Conservation (phyloP, 345 rosid genomes). For the Gossypium mustelinum region DNA sequence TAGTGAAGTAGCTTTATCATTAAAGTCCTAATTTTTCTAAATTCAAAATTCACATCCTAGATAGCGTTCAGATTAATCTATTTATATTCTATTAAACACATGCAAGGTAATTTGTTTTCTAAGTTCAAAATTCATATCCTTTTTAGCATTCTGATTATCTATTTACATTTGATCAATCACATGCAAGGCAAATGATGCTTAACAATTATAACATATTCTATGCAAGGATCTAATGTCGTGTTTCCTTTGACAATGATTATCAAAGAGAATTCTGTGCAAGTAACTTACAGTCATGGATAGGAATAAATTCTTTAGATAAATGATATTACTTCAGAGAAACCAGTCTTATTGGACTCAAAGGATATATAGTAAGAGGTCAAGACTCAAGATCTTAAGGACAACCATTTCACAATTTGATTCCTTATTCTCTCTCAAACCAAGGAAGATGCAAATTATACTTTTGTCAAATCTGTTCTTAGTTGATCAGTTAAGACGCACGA, state of each 20-base stretch:
- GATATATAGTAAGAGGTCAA: background rate
- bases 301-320: background rate
- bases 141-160: background rate
- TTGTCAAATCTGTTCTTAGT: background rate
- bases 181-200: background rate
- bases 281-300: background rate
- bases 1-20: background rate
- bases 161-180: background rate
- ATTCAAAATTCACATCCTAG: background rate
- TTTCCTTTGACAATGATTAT: background rate
- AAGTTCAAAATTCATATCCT: background rate
- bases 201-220: background rate
- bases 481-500: background rate
- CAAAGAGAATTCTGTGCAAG: background rate
- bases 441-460: background rate
- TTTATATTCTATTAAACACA: background rate
- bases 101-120: background rate
- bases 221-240: background rate
- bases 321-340: background rate
- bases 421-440: slow-evolving; percentile 6
- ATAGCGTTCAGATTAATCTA: background rate
- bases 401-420: background rate
- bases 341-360: slow-evolving; percentile 2
- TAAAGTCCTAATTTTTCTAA: background rate
- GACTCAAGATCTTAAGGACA: background rate